A percentile compares a stretch with the other conserved stretches of the same genome.
phyloP scores from a whole-genome alignment of 495 filamentous ascomycete species.

The Penicillium bialowiezense region DNA sequence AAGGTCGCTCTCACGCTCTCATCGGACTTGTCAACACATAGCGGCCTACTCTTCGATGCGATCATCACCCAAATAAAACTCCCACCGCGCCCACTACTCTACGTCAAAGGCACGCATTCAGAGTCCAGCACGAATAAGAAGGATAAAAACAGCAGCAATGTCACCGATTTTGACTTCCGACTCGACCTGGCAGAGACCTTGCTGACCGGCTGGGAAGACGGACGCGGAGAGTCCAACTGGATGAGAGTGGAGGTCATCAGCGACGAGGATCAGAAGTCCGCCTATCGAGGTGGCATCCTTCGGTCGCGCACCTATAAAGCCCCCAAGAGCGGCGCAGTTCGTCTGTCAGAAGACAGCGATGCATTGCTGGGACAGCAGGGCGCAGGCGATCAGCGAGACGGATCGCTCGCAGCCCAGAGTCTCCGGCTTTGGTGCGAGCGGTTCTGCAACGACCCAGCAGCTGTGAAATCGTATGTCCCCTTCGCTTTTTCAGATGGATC shows the following conservation, averaged over 20 bases:
- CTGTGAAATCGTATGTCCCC: conserved; percentile 38
- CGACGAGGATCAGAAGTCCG: conserved; percentile 25
- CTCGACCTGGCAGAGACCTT: conserved; percentile 36
- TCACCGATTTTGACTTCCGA: conserved; percentile 40
- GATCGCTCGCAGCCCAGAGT: background rate
- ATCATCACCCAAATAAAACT: conserved; percentile 31
- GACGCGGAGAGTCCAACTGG: conserved; percentile 10
- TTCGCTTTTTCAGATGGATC: background rate
- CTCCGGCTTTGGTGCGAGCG: conserved; percentile 40
- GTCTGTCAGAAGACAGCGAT: conserved; percentile 9
- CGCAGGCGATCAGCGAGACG: background rate
- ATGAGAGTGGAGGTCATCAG: conserved; percentile 19
- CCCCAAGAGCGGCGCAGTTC: conserved; percentile 1
- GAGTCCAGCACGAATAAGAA: conserved; percentile 28
- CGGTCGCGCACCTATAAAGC: conserved; percentile 22
- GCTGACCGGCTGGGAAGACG: conserved; percentile 27
- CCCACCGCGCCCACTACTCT: conserved; percentile 36
- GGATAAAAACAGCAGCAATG: conserved; percentile 21
- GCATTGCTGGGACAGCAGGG: conserved; percentile 10
- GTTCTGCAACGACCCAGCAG: conserved; percentile 35
- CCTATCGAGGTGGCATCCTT: conserved; percentile 29
- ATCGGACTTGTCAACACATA: conserved; percentile 22
- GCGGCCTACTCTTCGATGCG: conserved; percentile 21
- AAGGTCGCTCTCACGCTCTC: conserved; percentile 23
- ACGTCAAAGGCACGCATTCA: conserved; percentile 32